Conservation (phyloP, 768 basidiomycete genomes). For the Lactifluus subvellereus region DNA sequence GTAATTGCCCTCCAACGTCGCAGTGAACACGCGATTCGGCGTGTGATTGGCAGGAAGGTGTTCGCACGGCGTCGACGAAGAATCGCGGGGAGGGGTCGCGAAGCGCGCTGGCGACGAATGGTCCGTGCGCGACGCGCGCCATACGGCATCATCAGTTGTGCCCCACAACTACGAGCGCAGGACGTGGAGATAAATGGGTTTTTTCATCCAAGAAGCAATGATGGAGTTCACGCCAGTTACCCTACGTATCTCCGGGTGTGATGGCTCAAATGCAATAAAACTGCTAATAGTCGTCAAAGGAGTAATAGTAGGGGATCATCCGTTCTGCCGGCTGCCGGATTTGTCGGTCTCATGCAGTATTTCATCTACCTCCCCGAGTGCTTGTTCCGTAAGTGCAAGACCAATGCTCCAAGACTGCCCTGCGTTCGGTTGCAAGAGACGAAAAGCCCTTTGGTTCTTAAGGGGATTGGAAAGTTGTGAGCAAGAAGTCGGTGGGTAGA, state of each 20-base stretch:
- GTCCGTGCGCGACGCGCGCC: conserved; percentile 6
- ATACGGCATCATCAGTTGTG: conserved; percentile 1
- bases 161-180: not conserved
- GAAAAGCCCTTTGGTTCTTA: not conserved
- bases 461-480: not conserved
- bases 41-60: not conserved
- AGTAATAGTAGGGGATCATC: conserved; percentile 2
- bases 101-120: conserved; percentile 1
- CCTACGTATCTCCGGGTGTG: conserved; percentile 13
- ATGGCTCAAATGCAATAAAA: not conserved
- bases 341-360: not conserved
- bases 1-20: not conserved
- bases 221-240: not conserved
- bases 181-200: conserved; percentile 12
- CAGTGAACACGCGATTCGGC: not conserved
- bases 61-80: not conserved
- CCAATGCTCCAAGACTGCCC: not conserved
- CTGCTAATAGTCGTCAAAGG: not conserved
- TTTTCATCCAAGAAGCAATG: not conserved
- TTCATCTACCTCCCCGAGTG: not conserved
- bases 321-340: not conserved
- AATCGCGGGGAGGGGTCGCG: not conserved
- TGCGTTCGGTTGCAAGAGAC: not conserved
- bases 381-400: not conserved
- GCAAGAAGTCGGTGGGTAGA: not conserved